These are phyloP conservation scores for Xylaria intraflava DNA, from an alignment of 495 filamentous ascomycete species.

Conservation along the genomic window DNA sequence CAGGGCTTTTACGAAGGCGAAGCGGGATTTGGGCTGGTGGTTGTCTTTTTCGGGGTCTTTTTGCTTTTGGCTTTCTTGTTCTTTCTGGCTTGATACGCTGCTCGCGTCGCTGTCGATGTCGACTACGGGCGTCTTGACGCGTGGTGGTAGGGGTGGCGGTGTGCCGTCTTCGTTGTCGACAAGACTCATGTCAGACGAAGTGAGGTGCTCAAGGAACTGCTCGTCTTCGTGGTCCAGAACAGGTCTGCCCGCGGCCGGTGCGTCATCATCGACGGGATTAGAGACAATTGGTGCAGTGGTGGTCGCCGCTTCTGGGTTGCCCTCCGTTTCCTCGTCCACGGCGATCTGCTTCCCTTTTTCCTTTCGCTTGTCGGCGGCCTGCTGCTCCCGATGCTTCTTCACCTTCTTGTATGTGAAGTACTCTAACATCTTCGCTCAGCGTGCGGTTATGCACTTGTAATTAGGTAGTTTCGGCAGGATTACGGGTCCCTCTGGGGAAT, in stretches of 20 bases:
- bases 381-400: constrained; percentile 40
- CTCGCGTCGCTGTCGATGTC: constrained; percentile 34
- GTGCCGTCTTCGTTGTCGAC: constrained; percentile 28
- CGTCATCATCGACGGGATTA: not conserved
- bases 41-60: constrained; percentile 7
- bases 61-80: constrained; percentile 13
- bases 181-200: constrained; percentile 16
- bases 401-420: constrained; percentile 35
- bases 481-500: not conserved
- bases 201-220: constrained; percentile 38
- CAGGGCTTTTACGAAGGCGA: constrained; percentile 26
- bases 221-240: constrained; percentile 40
- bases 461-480: too few relatives aligned
- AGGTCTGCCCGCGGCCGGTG: constrained; percentile 15
- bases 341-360: constrained; percentile 16
- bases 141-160: constrained; percentile 35
- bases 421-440: constrained; percentile 32
- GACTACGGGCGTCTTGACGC: constrained; percentile 39
- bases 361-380: constrained; percentile 28
- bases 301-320: not conserved
- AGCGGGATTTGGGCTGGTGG: constrained; percentile 28
- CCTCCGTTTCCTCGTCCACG: constrained; percentile 12
- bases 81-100: constrained; percentile 19
- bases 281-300: constrained; percentile 6
- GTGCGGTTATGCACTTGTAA: not conserved